phyloP scores from a whole-genome alignment of 2,329 filamentous ascomycete genomes.

The Colletotrichum sp. region DNA sequence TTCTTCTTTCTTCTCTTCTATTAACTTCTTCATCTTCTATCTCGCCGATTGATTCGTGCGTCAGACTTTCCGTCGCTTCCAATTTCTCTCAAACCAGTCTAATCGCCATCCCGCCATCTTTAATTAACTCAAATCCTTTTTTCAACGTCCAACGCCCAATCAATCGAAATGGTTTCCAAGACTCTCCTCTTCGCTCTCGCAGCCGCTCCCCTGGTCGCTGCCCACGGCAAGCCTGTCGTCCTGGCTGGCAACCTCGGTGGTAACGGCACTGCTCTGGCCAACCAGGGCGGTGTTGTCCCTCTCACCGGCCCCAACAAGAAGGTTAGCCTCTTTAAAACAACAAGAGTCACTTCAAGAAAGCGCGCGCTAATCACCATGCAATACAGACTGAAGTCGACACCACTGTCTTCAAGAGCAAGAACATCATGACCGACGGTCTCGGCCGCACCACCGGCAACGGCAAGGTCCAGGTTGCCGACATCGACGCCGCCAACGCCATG shows the following conservation, averaged over 20 bases:
- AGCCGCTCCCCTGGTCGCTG: constrained; percentile 30
- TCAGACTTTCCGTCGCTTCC: neutral
- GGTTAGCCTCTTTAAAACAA: neutral
- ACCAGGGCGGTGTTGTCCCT: constrained; percentile 41
- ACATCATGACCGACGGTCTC: constrained; percentile 39
- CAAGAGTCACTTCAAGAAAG: fast-evolving
- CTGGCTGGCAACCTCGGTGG: constrained; percentile 36
- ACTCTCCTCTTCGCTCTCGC: constrained; percentile 24
- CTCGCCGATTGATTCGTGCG: constrained; percentile 18
- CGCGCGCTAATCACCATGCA: neutral
- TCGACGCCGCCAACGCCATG: constrained; percentile 35
- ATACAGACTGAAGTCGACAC: constrained; percentile 46
- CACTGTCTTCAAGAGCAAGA: constrained; percentile 42
- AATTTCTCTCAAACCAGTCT: neutral
- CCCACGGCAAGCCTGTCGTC: constrained; percentile 30
- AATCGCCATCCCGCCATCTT: neutral
- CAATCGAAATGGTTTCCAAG: constrained; percentile 22
- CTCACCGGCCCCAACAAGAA: constrained; percentile 40
- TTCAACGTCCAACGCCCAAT: neutral
- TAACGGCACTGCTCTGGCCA: constrained; percentile 42
- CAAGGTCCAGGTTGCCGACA: constrained; percentile 35
- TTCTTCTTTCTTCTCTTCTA: neutral
- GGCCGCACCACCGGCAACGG: constrained; percentile 39
- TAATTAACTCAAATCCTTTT: neutral
- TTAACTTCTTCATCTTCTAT: neutral